Evolutionary conservation across 2,329 filamentous ascomycete species (phyloP), one percentile per base, ranked within the genome.

Genomic region (Ilyonectria destructans): DNA sequence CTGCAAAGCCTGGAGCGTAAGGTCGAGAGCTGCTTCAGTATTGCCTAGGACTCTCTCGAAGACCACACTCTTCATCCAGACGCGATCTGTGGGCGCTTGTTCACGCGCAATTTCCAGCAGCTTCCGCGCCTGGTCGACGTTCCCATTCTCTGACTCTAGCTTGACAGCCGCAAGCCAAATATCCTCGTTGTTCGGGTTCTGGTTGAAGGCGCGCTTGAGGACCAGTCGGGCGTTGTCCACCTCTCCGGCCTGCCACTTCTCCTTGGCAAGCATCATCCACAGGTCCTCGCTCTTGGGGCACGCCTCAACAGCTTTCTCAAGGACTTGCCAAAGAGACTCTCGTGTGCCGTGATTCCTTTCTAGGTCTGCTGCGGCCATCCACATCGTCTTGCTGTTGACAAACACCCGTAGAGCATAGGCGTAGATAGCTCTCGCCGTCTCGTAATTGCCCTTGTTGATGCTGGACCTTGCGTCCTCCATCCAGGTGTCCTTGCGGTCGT

Each of bases 121-220:
- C 68, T 92, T 89, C 51, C 95, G 88, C 1, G 96, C 96, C 78
- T 96, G 91, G 43, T 95, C 92, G 46, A 90, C 91, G 76, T 97
- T 91, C 49, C 91, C 89, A 69, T 94, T 96, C 77, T 98, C 95
- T 1, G 96, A 94, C 82, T 99, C 96, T 33, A 99, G 90, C 80
- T 98, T 97, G 72, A 99, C 96, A 52, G 96, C 96, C 17, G 95
- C 93, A 55, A 98, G 91, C 92, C 96, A 99, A 72, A 99, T 98
- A 79, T 98, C 95, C 81, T 99, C 96, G 82, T 97, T 98, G 80
- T 97, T 95, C 1, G 94, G 94, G 75, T 98, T 97, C 79, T 97
- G 94, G 74, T 96, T 92, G 86, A 99, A 99, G 6, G 96, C 96
- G 70, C 92, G 90, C 31, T 91, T 96, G 17, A 99, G 89, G 1